Conservation (phyloP, 106 monocot species). For the Dactylorhiza incarnata region DNA sequence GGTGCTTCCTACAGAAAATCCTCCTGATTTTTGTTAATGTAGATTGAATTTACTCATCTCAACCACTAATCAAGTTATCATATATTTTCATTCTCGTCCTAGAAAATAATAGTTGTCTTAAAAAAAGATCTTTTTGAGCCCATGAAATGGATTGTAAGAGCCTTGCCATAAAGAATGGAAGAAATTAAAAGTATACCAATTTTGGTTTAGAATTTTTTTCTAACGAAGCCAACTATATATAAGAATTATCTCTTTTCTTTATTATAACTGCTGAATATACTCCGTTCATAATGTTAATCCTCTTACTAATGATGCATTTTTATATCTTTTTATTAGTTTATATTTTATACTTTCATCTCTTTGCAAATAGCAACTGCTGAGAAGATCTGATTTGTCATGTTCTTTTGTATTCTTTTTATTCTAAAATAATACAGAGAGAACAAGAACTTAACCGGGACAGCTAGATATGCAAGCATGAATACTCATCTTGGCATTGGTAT, state of each 20-base stretch:
- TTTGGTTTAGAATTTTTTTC: not conserved
- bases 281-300: not conserved
- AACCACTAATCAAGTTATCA: not conserved
- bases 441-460: constrained; percentile 49
- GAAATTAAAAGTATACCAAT: not conserved
- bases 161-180: not conserved
- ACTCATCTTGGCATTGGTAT: constrained; percentile 55
- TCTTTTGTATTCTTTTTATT: not conserved
- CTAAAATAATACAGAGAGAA: constrained; percentile 31
- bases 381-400: not conserved
- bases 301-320: not conserved
- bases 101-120: not conserved
- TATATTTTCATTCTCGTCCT: not conserved
- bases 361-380: not conserved
- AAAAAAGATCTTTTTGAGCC: not conserved
- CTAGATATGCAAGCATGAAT: constrained; percentile 50
- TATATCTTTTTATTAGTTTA: not conserved
- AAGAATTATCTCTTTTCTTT: not conserved
- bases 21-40: not conserved
- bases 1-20: not conserved
- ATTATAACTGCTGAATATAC: not conserved
- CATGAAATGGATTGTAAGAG: not conserved
- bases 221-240: not conserved
- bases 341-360: not conserved
- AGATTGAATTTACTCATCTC: not conserved